Conservation (phyloP, 2,329 filamentous ascomycete genomes). For the Sphaerostilbella broomeana region DNA sequence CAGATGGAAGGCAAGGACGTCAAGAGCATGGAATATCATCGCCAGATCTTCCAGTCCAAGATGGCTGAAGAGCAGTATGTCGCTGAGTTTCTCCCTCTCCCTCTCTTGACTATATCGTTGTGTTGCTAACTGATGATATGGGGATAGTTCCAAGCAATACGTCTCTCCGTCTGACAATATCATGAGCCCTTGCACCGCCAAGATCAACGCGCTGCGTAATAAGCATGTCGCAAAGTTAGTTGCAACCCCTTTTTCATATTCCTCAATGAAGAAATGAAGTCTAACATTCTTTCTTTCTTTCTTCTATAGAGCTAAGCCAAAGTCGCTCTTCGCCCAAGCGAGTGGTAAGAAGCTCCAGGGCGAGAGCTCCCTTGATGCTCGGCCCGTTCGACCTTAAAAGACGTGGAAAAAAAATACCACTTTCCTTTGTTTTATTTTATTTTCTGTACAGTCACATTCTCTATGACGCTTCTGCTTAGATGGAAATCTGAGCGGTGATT, state of each 20-base stretch:
- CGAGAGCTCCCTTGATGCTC: slow-evolving; percentile 36
- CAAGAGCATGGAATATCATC: slow-evolving; percentile 71
- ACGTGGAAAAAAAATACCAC: not conserved
- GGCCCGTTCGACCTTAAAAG: slow-evolving; percentile 19
- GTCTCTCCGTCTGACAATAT: slow-evolving; percentile 83
- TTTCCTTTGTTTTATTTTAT: slow-evolving; percentile 4
- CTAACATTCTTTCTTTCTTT: slow-evolving; percentile 17
- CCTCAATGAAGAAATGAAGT: not conserved
- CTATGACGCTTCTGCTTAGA: not conserved
- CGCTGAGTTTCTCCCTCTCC: too few relatives aligned
- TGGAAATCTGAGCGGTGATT: too few relatives aligned
- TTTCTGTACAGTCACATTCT: not conserved
- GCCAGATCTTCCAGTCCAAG: slow-evolving; percentile 66
- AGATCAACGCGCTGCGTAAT: slow-evolving; percentile 72
- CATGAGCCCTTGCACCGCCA: slow-evolving; percentile 79
- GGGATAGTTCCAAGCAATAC: slow-evolving; percentile 47
- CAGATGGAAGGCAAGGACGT: slow-evolving; percentile 35
- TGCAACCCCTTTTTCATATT: not conserved
- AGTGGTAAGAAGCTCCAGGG: slow-evolving; percentile 55
- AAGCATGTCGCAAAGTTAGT: slow-evolving; percentile 73
- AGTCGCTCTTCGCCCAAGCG: slow-evolving; percentile 60
- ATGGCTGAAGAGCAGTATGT: slow-evolving; percentile 61
- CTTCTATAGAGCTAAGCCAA: slow-evolving; percentile 51
- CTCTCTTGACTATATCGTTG: too few relatives aligned
- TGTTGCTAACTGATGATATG: not conserved